Conservation (phyloP, 2,329 filamentous ascomycete genomes). For the Nigrospora osmanthi region DNA sequence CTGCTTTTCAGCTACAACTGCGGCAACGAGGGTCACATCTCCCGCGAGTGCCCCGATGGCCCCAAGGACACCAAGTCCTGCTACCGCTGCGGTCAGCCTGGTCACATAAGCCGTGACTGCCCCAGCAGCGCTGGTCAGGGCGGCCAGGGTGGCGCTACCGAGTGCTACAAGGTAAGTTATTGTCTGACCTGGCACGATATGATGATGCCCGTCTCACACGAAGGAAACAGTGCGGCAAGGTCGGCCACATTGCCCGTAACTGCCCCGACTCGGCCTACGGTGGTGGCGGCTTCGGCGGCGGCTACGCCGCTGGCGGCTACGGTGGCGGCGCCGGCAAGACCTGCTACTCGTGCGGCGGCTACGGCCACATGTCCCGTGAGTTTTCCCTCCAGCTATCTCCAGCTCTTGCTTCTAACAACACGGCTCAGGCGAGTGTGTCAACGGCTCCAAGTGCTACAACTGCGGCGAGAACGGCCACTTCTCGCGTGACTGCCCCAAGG, state of each 20-base stretch:
- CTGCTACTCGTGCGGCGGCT: conserved; percentile 97
- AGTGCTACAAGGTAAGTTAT: conserved; percentile 76
- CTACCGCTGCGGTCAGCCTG: conserved; percentile 73
- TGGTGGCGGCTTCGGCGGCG: conserved; percentile 34
- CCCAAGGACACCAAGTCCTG: conserved; percentile 78
- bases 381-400: conserved; percentile 9
- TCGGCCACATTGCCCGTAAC: conserved; percentile 93
- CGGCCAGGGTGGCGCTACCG: conserved; percentile 43
- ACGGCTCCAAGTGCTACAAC: conserved; percentile 99
- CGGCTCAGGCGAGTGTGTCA: conserved; percentile 72
- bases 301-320: conserved; percentile 39
- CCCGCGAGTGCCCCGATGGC: conserved; percentile 81
- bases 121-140: conserved; percentile 40
- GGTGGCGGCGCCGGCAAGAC: conserved; percentile 58
- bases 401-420: conserved; percentile 1
- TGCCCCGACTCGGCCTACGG: conserved; percentile 60
- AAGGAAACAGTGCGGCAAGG: conserved; percentile 68
- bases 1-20: conserved; percentile 23
- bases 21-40: conserved; percentile 61
- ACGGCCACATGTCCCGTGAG: conserved; percentile 88
- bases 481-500: conserved; percentile 91
- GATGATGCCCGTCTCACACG: not conserved
- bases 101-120: conserved; percentile 90
- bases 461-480: conserved; percentile 91
- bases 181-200: not conserved